Percentiles rank a stretch among this genome's conserved stretches.
These are phyloP conservation scores for Aspergillus egyptiacus DNA, from an alignment of 495 filamentous ascomycete species.

Conservation along the genomic window DNA sequence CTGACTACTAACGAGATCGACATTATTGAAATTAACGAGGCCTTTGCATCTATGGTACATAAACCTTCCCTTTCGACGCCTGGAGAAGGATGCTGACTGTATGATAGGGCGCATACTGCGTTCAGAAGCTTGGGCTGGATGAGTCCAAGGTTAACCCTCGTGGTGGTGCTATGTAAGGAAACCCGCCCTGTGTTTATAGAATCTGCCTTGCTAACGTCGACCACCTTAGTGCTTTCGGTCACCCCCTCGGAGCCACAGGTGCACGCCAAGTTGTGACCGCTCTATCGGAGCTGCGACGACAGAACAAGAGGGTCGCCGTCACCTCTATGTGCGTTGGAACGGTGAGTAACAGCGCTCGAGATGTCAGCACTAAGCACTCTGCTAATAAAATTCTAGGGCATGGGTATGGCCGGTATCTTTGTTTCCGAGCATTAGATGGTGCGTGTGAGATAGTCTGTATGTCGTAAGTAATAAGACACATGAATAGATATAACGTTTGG, in stretches of 20 bases:
- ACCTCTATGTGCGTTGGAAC: conserved; percentile 87
- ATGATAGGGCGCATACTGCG: conserved; percentile 68
- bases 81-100: conserved; percentile 9
- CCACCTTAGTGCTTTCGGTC: conserved; percentile 57
- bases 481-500: too few species aligned
- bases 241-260: conserved; percentile 75
- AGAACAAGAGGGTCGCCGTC: conserved; percentile 72
- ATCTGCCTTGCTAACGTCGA: background rate
- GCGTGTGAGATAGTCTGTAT: background rate
- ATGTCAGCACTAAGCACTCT: background rate
- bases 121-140: conserved; percentile 68
- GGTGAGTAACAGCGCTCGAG: conserved; percentile 37
- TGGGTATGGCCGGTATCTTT: conserved; percentile 52
- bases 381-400: conserved; percentile 32
- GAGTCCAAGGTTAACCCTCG: conserved; percentile 83
- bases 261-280: conserved; percentile 80
- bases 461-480: background rate
- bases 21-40: conserved; percentile 92
- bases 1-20: conserved; percentile 77
- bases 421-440: conserved; percentile 43
- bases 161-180: conserved; percentile 62
- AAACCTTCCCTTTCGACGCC: background rate
- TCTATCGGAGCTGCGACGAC: conserved; percentile 67
- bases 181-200: background rate
- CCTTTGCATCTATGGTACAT: conserved; percentile 86